Evolutionary conservation across 2,329 filamentous ascomycete species (phyloP), one percentile per base, ranked within the genome.

Genomic region (Onygenales sp.): DNA sequence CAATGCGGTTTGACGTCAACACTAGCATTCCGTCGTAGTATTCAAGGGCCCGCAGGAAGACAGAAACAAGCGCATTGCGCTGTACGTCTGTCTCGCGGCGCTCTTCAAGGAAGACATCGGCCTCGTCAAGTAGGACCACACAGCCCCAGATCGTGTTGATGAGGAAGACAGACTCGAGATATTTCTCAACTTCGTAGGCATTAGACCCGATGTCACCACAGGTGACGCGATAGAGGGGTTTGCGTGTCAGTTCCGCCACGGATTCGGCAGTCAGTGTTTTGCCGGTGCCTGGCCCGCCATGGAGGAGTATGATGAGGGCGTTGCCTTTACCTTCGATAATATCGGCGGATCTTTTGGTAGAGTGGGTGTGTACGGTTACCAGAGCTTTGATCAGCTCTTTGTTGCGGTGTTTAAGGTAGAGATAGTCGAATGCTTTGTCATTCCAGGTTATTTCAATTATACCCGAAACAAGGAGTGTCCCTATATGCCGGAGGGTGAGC

Each of bases 241-340:
- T 54, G 21, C 52, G 50, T 8, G 59, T 14, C 49, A 60, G 83
- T 59, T 82, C 84, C 39, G 83, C 83, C 14, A 83, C 82, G 58
- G 78, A 82, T 65, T 86, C 81, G 62, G 84, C 84, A 7, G 87
- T 75, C 43, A 87, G 72, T 1, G 84, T 87, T 67, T 87, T 87
- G 55, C 84, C 84, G 2, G 84, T 90, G 4, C 60, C 60, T 9
- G 60, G 60, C 1, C 52, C 52, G 13, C 60, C 60, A n/a, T 57
- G 55, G n/a, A 61, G 55, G 7, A 60, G 58, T 38, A 59, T 43
- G 33, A 61, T 56, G 21, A 60, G 51, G 2, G 58, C 58, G 11
- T 58, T 56, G 21, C 58, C 59, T 50, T 61, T 61, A 2, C 58
- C 55, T 1, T 38, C 43, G 27, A 61, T 57, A n/a, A 61, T 21